Conservation (phyloP, 495 filamentous ascomycete genomes). For the Aspergillus leporis region DNA sequence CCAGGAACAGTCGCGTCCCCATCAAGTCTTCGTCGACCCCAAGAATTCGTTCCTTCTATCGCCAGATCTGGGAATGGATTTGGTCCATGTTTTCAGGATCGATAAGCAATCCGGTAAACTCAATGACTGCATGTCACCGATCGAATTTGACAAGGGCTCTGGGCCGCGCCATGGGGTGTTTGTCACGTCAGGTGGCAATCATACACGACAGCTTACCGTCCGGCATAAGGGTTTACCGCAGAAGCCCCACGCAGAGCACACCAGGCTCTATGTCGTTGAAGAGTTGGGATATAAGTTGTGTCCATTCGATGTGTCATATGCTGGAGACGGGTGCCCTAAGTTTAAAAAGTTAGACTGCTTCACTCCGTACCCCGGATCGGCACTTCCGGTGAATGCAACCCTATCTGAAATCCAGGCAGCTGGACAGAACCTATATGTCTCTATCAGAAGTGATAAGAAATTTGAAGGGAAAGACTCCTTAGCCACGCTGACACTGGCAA, state of each 20-base stretch:
- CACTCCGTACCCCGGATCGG: slow-evolving; percentile 30
- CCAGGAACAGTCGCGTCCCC: slow-evolving; percentile 70
- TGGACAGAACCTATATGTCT: slow-evolving; percentile 36
- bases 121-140: slow-evolving; percentile 26
- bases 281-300: slow-evolving; percentile 63
- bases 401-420: slow-evolving; percentile 38
- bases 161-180: slow-evolving; percentile 46
- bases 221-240: not conserved
- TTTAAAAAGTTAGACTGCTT: slow-evolving; percentile 41
- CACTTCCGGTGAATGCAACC: slow-evolving; percentile 34
- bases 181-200: not conserved
- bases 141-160: slow-evolving; percentile 39
- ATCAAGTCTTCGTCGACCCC: slow-evolving; percentile 70
- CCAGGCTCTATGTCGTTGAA: slow-evolving; percentile 60
- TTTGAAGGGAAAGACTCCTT: slow-evolving; percentile 39
- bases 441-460: slow-evolving; percentile 42
- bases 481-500: slow-evolving; percentile 31
- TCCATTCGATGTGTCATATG: slow-evolving; percentile 60
- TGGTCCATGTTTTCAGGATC: slow-evolving; percentile 64
- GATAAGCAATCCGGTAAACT: slow-evolving; percentile 39
- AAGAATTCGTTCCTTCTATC: slow-evolving; percentile 62
- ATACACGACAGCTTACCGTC: not conserved
- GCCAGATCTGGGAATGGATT: slow-evolving; percentile 72
- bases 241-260: slow-evolving; percentile 11
- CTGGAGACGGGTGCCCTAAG: slow-evolving; percentile 34